Evolutionary conservation across 2,329 filamentous ascomycete species (phyloP), one percentile per base, ranked within the genome.

Genomic region (Cryoendolithus antarcticus): DNA sequence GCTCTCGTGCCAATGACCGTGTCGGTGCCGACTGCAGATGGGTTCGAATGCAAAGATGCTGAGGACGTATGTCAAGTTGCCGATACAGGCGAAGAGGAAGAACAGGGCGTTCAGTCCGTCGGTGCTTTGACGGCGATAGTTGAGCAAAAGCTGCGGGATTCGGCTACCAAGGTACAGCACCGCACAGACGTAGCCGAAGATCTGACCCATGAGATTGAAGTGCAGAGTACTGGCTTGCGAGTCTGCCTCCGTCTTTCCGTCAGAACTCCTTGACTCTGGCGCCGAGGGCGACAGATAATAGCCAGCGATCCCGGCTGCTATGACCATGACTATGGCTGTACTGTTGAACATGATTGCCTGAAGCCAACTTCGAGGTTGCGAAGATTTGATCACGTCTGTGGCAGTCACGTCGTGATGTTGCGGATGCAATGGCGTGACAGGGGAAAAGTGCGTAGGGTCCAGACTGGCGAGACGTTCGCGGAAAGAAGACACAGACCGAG

Each of bases 81-180:
- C 91, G 4, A 96, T 75, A 57, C 89, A 96, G 4, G 91, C 91
- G 58, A 98, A 96, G 13, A 96, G 69, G 66, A 96, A 96, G 64
- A 96, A 98, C 8, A 96, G 72, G 64, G 95, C 78, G 48, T 83
- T 89, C 12, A 98, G 80, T 3, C 91, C 91, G 40, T 96, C 88
- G 1, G 88, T 95, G 32, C 81, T 88, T 65, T 93, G 93, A 46
- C 91, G 80, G 12, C 84, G 77, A 66, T 85, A 93, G 62, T 96
- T 98, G 38, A 96, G 75, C 6, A 95, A 70, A 2, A 98, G 70
- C 64, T 98, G 91, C 0, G 91, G 91, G 5, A 96, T 63, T 6
- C 91, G 81, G 1, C 83, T 91, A 13, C 85, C 85, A 8, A 96
- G 82, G 56, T 98, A 96, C 4, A 95, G 70, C 1, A 76, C 68